A percentile compares a stretch with the other conserved stretches of the same genome.
phyloP scores from a whole-genome alignment of 495 filamentous ascomycete genomes.

The Trichodelitschia bisporula region DNA sequence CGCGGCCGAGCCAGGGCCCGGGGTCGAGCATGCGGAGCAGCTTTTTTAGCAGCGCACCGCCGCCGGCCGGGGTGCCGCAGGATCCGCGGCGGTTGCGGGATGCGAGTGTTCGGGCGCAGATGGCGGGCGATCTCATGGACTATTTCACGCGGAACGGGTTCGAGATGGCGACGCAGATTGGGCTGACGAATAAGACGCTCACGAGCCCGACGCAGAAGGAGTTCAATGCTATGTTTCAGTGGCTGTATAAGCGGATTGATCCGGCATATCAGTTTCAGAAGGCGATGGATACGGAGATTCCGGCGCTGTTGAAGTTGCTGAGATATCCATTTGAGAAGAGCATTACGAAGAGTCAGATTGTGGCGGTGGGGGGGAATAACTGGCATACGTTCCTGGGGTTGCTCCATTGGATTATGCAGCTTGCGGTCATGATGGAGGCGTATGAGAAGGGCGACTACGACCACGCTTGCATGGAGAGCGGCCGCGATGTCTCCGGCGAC shows the following conservation, averaged over 20 bases:
- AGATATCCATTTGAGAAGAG: constrained; percentile 84
- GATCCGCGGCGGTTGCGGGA: constrained; percentile 84
- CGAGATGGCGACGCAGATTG: constrained; percentile 91
- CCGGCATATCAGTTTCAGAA: constrained; percentile 78
- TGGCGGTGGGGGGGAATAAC: constrained; percentile 83
- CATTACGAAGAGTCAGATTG: constrained; percentile 85
- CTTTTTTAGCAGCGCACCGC: constrained; percentile 71
- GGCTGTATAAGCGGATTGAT: constrained; percentile 87
- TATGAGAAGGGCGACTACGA: constrained; percentile 57
- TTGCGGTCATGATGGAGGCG: constrained; percentile 71
- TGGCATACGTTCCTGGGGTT: constrained; percentile 86
- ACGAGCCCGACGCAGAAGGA: constrained; percentile 94
- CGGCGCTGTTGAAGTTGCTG: constrained; percentile 69
- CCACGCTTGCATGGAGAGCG: constrained; percentile 64
- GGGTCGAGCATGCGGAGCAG: constrained; percentile 39
- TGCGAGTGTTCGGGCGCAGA: constrained; percentile 43
- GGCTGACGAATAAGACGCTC: constrained; percentile 61
- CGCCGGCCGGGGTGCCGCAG: constrained; percentile 48
- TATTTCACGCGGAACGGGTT: constrained; percentile 81
- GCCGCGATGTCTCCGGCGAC: constrained; percentile 67
- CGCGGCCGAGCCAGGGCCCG: constrained; percentile 33
- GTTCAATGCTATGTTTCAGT: constrained; percentile 91
- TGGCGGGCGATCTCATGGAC: constrained; percentile 74
- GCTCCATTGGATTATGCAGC: constrained; percentile 97
- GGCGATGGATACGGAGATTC: constrained; percentile 81